Evolutionary conservation across 164 flowering plant genomes (phyloP).

Genomic region (Chimonanthus salicifolius): DNA sequence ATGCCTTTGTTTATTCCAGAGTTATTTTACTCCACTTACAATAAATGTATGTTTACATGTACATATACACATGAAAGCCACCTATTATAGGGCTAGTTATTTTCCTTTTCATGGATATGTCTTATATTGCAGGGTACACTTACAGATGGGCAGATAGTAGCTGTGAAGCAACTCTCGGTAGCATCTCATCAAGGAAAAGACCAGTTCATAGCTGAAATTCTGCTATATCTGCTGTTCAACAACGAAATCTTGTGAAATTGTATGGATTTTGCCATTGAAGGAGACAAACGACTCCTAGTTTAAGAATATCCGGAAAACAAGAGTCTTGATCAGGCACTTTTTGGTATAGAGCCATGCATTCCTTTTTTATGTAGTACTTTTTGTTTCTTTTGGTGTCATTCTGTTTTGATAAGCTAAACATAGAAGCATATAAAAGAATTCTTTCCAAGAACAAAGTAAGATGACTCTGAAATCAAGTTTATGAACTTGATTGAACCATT

Average conservation of each 20-base stretch:
- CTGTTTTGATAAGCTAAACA: background rate
- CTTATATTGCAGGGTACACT: conserved; percentile 43
- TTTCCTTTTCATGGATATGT: too few relatives aligned
- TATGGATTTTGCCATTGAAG: conserved; percentile 78
- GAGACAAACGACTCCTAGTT: conserved; percentile 51
- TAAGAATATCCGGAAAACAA: conserved; percentile 69
- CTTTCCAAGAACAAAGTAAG: too few relatives aligned
- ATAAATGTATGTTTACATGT: too few relatives aligned
- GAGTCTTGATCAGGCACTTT: conserved; percentile 81
- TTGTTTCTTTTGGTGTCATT: too few relatives aligned
- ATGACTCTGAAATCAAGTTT: too few relatives aligned
- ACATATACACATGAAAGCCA: too few relatives aligned
- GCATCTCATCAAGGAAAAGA: conserved; percentile 67
- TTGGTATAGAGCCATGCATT: too few relatives aligned
- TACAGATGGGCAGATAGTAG: conserved; percentile 50
- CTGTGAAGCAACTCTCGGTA: conserved; percentile 63
- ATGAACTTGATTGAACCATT: too few relatives aligned
- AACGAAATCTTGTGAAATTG: conserved; percentile 68
- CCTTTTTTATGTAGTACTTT: background rate
- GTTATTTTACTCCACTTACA: too few relatives aligned
- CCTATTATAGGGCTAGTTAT: too few relatives aligned
- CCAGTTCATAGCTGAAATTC: conserved; percentile 67
- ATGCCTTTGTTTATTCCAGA: too few relatives aligned
- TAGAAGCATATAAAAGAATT: background rate
- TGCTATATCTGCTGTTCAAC: conserved; percentile 74